Base-by-base conservation (phyloP, 805 yeast species). In the Candida suzukii region DNA sequence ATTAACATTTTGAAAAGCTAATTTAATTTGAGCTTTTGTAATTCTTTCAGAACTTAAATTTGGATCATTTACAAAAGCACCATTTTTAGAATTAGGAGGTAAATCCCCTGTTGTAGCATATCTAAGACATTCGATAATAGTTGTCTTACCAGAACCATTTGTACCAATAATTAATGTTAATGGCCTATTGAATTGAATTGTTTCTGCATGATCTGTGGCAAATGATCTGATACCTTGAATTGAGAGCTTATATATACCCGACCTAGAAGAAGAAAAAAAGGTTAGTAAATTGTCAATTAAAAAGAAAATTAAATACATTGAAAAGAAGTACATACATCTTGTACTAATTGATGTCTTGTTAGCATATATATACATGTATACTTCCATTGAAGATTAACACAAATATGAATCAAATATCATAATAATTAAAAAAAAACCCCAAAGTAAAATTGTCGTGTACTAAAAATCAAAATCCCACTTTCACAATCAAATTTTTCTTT, bases 71-170 rank as follows among this genome's bases (percentile, higher is more conserved):
- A 93, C 76, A 58, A 93, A 93, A 1, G 97, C 98, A 9, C 98
- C 98, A 40, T 95, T 95, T 57, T 86, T 88, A 35, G 90, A 80
- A 54, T 91, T 90, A 0, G 99, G 99, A 2, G 99, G 99, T 44
- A 90, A 66, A 54, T 84, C 93, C 10, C 98, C 98, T 0, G 99
- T 91, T 11, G 99, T 88, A 18, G 95, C 91, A 61, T 88, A 93
- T 57, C 88, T 77, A 45, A 93, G 68, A 58, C 97, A 88, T 61
- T 93, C 99, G 46, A 93, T 95, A 43, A 93, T 81, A 1, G 98
- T 90, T 0, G 98, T 93, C 58, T 93, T 91, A 11, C 99, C 99
- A 24, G 95, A 83, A 26, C 99, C 98, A 62, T 93, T 93, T 39
- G 84, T 84, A 0, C 99, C 99, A 24, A 95, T 95, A 41, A 93